Conservation (phyloP, 495 filamentous ascomycete genomes). For the Xylaria grammica region DNA sequence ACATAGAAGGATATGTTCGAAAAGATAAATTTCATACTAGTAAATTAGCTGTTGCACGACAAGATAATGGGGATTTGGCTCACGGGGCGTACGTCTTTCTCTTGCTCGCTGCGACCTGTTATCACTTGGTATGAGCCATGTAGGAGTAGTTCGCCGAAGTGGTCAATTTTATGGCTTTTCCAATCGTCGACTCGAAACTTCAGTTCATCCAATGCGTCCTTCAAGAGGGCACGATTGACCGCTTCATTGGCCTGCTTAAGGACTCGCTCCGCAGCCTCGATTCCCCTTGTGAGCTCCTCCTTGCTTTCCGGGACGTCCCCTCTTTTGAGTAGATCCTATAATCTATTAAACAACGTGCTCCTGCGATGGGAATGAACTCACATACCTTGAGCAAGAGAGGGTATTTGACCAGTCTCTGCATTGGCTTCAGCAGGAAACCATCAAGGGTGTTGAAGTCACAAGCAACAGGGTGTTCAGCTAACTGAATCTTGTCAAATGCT, state of each 20-base stretch:
- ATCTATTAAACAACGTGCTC: slow-evolving; percentile 3
- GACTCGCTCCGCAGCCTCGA: slow-evolving; percentile 75
- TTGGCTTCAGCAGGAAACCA: slow-evolving; percentile 93
- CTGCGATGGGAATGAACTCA: slow-evolving; percentile 11
- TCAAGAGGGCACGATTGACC: slow-evolving; percentile 82
- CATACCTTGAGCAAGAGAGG: slow-evolving; percentile 85
- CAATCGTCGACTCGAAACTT: slow-evolving; percentile 91
- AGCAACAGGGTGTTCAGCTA: slow-evolving; percentile 59
- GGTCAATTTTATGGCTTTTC: slow-evolving; percentile 89
- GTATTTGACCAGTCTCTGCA: slow-evolving; percentile 94
- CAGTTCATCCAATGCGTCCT: slow-evolving; percentile 80
- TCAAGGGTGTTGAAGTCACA: slow-evolving; percentile 70
- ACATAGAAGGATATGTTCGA: slow-evolving; percentile 92
- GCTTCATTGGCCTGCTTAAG: slow-evolving; percentile 86
- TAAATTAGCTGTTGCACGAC: slow-evolving; percentile 27
- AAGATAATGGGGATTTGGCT: slow-evolving; percentile 1
- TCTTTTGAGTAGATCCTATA: slow-evolving; percentile 84
- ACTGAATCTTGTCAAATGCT: slow-evolving; percentile 65
- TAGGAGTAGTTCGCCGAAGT: slow-evolving; percentile 86
- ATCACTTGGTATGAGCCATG: slow-evolving; percentile 94
- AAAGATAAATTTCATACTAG: slow-evolving; percentile 97
- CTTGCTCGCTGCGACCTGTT: slow-evolving; percentile 81
- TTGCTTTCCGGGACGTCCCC: slow-evolving; percentile 68
- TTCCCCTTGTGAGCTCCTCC: slow-evolving; percentile 70
- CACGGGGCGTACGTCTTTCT: slow-evolving; percentile 74